phyloP scores from a whole-genome alignment of 352 stramenopile species.

The Pythium periplocum region DNA sequence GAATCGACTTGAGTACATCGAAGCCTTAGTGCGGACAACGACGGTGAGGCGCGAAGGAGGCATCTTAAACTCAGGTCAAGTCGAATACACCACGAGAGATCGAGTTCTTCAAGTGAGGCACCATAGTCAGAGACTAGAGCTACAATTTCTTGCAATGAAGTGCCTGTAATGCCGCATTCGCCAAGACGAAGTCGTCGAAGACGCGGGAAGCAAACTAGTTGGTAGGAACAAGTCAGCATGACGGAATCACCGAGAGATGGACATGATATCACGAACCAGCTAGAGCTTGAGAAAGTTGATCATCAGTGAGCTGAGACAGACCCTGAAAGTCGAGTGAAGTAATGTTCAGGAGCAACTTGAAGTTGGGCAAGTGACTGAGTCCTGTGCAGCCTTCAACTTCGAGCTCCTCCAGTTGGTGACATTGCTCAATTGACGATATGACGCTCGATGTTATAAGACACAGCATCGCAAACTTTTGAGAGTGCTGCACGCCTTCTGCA shows the following conservation, averaged over 20 bases:
- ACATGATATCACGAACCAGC: slow-evolving; percentile 6
- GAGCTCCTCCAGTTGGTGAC: neutral
- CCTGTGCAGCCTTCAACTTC: slow-evolving; percentile 2
- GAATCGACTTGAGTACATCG: slow-evolving; percentile 16
- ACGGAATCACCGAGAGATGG: neutral
- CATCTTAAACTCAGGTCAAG: slow-evolving; percentile 7
- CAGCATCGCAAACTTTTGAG: no score
- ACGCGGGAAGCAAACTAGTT: slow-evolving; percentile 3
- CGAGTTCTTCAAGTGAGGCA: slow-evolving; percentile 4
- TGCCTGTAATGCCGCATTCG: slow-evolving; percentile 13
- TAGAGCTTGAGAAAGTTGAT: slow-evolving; percentile 1
- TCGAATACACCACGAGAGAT: slow-evolving; percentile 22
- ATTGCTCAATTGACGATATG: neutral
- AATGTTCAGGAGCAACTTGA: neutral
- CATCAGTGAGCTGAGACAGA: slow-evolving; percentile 7
- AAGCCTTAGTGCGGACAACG: slow-evolving; percentile 12
- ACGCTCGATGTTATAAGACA: neutral
- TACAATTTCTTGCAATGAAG: slow-evolving; percentile 4
- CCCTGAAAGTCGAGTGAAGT: slow-evolving; percentile 1
- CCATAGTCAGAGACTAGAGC: neutral
- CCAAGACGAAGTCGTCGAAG: slow-evolving; percentile 7
- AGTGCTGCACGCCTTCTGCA: no score
- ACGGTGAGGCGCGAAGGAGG: slow-evolving; percentile 7
- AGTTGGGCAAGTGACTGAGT: neutral
- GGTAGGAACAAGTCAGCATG: neutral